Evolutionary conservation across 2,329 filamentous ascomycete genomes (phyloP).

Genomic region (Didymella exigua): DNA sequence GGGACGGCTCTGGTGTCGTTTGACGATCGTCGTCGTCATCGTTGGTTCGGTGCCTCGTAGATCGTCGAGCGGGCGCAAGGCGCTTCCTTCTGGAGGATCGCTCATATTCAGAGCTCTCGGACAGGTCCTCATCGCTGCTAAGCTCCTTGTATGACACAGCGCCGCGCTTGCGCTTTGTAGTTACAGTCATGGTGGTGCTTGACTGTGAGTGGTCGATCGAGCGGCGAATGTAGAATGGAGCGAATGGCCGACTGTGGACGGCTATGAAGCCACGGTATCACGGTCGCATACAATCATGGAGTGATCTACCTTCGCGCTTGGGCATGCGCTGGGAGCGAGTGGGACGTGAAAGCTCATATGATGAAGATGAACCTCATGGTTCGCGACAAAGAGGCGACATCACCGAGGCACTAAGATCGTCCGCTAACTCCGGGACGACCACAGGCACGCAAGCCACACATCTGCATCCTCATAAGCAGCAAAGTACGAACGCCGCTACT

Average conservation of each 20-base stretch:
- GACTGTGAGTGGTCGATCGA: neutral
- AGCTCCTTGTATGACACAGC: slow-evolving; percentile 47
- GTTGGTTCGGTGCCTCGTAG: slow-evolving; percentile 27
- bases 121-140: slow-evolving; percentile 41
- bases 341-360: neutral
- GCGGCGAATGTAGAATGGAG: neutral
- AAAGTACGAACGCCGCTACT: neutral
- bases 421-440: slow-evolving; percentile 6
- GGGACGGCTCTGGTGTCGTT: slow-evolving; percentile 8
- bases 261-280: slow-evolving; percentile 5
- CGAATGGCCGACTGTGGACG: neutral
- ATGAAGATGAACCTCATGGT: neutral
- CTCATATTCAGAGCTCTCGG: slow-evolving; percentile 27
- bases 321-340: neutral
- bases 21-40: slow-evolving; percentile 22
- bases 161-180: slow-evolving; percentile 44
- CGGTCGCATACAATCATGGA: slow-evolving; percentile 11
- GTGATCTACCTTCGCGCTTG: neutral
- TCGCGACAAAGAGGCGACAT: slow-evolving; percentile 10
- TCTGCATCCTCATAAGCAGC: neutral
- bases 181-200: slow-evolving; percentile 31
- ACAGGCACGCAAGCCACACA: neutral
- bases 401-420: slow-evolving; percentile 6
- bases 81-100: slow-evolving; percentile 20
- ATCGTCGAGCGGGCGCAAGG: slow-evolving; percentile 30